Evolutionary conservation across 2,329 filamentous ascomycete species (phyloP).

Genomic region (Cladosporium sp.): DNA sequence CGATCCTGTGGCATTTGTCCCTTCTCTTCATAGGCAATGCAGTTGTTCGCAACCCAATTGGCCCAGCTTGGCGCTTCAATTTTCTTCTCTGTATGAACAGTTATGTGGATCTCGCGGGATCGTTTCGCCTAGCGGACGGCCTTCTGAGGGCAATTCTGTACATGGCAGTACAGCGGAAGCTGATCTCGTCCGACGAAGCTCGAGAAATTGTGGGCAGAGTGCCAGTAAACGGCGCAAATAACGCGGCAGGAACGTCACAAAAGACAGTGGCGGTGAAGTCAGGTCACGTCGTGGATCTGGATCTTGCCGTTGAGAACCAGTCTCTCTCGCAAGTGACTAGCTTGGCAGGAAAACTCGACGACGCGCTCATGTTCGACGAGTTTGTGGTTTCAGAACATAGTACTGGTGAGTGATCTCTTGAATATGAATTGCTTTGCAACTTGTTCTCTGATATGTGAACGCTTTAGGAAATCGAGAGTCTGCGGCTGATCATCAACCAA

Average conservation of each 20-base stretch:
- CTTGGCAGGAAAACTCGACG: neutral
- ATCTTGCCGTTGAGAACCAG: neutral
- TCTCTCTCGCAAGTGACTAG: neutral
- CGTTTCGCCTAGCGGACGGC: neutral
- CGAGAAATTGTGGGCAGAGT: neutral
- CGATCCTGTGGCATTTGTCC: conserved; percentile 1
- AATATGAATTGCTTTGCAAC: neutral
- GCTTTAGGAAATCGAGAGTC: too few species aligned
- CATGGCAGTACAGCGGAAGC: neutral
- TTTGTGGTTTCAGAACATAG: neutral
- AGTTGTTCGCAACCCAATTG: neutral
- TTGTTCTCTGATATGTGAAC: too few species aligned
- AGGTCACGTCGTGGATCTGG: conserved; percentile 1
- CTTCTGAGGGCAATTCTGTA: conserved; percentile 1
- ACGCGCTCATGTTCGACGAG: conserved; percentile 4
- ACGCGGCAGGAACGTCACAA: neutral
- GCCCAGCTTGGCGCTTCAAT: neutral
- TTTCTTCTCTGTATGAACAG: conserved; percentile 1
- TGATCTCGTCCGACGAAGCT: neutral
- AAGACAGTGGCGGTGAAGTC: neutral
- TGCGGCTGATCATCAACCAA: too few species aligned
- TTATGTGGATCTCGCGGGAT: neutral
- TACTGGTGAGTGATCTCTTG: neutral
- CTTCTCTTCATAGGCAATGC: conserved; percentile 5
- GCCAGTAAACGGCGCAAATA: neutral